These are phyloP conservation scores for Gnaphalium uliginosum DNA, from an alignment of 129 eudicot species.

Conservation along the genomic window DNA sequence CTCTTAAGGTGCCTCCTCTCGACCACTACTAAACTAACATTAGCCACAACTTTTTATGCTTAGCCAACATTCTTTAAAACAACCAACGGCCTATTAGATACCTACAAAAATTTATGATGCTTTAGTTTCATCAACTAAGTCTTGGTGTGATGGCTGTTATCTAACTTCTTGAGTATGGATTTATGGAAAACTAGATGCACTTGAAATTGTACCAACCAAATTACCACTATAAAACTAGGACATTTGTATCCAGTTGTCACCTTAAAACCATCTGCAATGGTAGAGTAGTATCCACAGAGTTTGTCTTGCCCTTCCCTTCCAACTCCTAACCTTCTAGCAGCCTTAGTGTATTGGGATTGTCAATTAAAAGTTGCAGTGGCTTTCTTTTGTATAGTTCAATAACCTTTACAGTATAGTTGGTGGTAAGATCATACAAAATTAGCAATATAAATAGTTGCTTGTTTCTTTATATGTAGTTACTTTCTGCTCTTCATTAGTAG, in stretches of 20 bases:
- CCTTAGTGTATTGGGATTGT: background rate
- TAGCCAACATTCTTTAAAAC: background rate
- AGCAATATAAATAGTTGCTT: constrained; percentile 2
- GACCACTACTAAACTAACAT: background rate
- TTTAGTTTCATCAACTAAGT: background rate
- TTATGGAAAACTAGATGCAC: constrained; percentile 9
- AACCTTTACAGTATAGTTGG: constrained; percentile 12
- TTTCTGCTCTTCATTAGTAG: constrained; percentile 1
- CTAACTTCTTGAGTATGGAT: background rate
- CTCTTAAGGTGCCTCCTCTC: background rate
- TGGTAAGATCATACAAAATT: constrained; percentile 9
- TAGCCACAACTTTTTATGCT: constrained; percentile 8
- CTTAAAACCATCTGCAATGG: background rate
- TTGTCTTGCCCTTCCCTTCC: background rate
- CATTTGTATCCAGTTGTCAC: background rate
- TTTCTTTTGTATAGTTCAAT: background rate
- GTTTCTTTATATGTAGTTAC: background rate
- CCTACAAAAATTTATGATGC: background rate
- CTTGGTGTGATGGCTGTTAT: background rate
- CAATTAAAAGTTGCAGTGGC: background rate
- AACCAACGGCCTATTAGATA: background rate
- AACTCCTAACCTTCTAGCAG: background rate
- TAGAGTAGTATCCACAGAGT: background rate
- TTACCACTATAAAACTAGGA: background rate
- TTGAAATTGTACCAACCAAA: constrained; percentile 3